phyloP scores from a whole-genome alignment of 169 alveolate genomes.

The Plasmodium relictum region DNA sequence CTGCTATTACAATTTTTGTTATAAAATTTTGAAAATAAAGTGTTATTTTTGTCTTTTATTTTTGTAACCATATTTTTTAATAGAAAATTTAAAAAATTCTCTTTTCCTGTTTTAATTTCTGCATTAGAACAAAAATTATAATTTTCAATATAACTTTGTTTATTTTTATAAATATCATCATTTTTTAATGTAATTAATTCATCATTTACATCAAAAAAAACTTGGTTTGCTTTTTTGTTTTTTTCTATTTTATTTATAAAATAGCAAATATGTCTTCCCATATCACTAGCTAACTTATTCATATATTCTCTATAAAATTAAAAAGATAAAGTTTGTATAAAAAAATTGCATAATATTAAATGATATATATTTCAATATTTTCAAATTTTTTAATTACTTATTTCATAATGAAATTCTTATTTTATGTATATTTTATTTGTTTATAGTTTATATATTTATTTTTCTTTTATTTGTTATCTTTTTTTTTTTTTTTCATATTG shows the following conservation, averaged over 20 bases:
- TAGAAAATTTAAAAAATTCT: slow-evolving; percentile 26
- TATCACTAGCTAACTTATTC: slow-evolving; percentile 50
- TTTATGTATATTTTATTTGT: not conserved
- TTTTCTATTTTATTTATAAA: slow-evolving; percentile 48
- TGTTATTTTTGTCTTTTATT: slow-evolving; percentile 68
- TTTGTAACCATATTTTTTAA: slow-evolving; percentile 69
- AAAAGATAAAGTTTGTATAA: not conserved
- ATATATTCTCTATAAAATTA: slow-evolving; percentile 23
- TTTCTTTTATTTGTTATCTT: not conserved
- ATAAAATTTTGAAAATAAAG: slow-evolving; percentile 67
- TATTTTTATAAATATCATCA: slow-evolving; percentile 25
- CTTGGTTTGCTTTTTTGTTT: slow-evolving; percentile 9
- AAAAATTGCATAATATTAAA: not conserved
- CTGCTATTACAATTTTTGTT: slow-evolving; percentile 48
- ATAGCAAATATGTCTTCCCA: slow-evolving; percentile 58
- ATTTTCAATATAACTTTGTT: slow-evolving; percentile 27
- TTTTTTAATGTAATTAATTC: slow-evolving; percentile 45
- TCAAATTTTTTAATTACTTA: no score
- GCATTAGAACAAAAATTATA: slow-evolving; percentile 14
- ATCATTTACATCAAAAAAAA: slow-evolving; percentile 43
- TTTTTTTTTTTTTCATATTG: not conserved
- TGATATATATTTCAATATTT: no score
- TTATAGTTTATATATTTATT: not conserved
- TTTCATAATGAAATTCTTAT: no score
- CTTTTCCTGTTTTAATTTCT: not conserved